phyloP scores from a whole-genome alignment of 208 protist genomes.

The Trypanosoma caninum region DNA sequence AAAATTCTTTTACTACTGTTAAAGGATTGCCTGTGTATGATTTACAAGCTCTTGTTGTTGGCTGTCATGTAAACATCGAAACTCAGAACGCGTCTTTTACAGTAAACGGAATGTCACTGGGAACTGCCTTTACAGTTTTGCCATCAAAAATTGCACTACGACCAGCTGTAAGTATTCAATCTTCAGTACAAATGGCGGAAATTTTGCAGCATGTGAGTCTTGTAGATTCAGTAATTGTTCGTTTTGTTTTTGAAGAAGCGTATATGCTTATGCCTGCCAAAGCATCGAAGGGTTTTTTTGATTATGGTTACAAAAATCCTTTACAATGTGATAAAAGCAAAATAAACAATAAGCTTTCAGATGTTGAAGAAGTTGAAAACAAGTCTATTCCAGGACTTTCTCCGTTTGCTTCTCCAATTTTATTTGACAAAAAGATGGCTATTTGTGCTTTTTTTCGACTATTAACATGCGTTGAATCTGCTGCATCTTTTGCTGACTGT shows the following conservation, averaged over 20 bases:
- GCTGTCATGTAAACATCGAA: slow-evolving; percentile 19
- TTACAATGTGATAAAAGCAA: not conserved
- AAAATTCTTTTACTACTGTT: not conserved
- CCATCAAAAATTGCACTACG: slow-evolving; percentile 13
- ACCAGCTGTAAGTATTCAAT: slow-evolving; percentile 29
- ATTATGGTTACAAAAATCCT: too few species aligned
- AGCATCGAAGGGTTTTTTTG: too few species aligned
- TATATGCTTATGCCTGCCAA: too few species aligned
- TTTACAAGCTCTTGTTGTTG: slow-evolving; percentile 21
- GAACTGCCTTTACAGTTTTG: slow-evolving; percentile 20
- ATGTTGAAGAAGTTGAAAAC: not conserved
- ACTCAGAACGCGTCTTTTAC: slow-evolving; percentile 17
- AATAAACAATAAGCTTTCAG: too few species aligned
- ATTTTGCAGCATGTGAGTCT: slow-evolving; percentile 11
- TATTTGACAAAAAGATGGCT: slow-evolving; percentile 26
- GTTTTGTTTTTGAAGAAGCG: slow-evolving; percentile 28
- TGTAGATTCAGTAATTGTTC: slow-evolving; percentile 15
- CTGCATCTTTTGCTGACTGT: not conserved
- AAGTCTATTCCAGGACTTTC: slow-evolving; percentile 14
- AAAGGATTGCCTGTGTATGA: slow-evolving; percentile 17
- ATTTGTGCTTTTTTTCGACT: slow-evolving; percentile 18
- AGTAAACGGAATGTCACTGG: slow-evolving; percentile 40
- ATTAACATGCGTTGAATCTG: slow-evolving; percentile 14
- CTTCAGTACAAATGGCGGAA: slow-evolving; percentile 5
- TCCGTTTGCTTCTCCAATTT: not conserved